Conservation (phyloP, 352 stramenopile species). For the Elongisporangium undulatum region DNA sequence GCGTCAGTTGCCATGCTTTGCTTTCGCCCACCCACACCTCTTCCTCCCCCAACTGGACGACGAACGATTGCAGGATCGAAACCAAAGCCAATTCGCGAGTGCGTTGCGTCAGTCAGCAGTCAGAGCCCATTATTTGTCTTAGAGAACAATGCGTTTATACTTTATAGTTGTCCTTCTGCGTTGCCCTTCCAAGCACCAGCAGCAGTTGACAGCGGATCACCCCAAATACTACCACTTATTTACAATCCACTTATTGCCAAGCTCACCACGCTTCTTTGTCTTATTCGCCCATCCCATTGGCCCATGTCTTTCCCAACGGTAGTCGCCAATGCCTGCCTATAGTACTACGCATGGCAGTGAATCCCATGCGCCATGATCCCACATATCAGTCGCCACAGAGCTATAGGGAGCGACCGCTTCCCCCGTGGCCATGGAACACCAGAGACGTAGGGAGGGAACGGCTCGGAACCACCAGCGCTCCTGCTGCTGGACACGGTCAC, state of each 20-base stretch:
- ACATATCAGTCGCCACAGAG: background rate
- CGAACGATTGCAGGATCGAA: background rate
- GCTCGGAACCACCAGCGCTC: background rate
- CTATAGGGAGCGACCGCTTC: too few relatives aligned
- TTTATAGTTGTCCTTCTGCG: background rate
- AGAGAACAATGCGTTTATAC: background rate
- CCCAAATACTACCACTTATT: background rate
- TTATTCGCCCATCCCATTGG: background rate
- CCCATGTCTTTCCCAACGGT: background rate
- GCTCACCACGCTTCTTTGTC: background rate
- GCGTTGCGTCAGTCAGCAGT: background rate
- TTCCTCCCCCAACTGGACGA: background rate
- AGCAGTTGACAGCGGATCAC: too few relatives aligned
- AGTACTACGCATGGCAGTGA: background rate
- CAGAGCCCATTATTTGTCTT: background rate
- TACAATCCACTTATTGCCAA: background rate
- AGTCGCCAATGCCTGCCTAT: background rate
- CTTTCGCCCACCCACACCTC: background rate
- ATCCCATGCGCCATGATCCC: background rate
- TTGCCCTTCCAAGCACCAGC: background rate
- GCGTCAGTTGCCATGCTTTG: background rate
- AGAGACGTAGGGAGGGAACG: background rate
- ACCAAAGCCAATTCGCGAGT: background rate
- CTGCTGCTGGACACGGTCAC: background rate
- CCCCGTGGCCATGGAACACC: too few relatives aligned